Base-by-base conservation (phyloP, 2,329 filamentous ascomycete species). In the Penicillium sp. region DNA sequence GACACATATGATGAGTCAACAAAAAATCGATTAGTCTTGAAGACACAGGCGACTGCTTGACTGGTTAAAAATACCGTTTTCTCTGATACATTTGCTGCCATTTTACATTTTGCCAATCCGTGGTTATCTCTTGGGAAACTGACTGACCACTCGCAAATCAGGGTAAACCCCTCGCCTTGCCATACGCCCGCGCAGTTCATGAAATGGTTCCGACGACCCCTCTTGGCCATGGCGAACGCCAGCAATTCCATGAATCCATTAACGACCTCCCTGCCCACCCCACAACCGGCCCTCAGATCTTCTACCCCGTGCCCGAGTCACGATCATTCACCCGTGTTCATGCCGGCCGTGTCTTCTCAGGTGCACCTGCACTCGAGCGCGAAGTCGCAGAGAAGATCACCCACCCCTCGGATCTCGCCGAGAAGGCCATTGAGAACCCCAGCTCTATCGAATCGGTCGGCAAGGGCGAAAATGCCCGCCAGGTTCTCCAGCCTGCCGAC, bases 21-120 rank as follows among this genome's bases (percentile, higher is more conserved):
- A 76, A 81, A 82, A 84, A 83, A 81, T 82, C 92, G 92, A 96
- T 97, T 95, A 96, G 92, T 97, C 92, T 95, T 95, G 80, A 96
- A 95, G 91, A 97, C 91, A 84, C 72, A 76, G 70, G 63, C 58
- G 58, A 57, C 53, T 48, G 61, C 59, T 66, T 66, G 66, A 83
- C 69, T 96, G 73, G 62, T 71, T 72, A 70, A 63, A 81, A 79
- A 80, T 82, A 84, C 81, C 86, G 82, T 60, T 58, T 53, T 59
- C 48, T 56, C 64, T 66, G 63, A 61, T 54, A 35, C 49, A 54
- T 43, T 50, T 49, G 44, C 50, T 48, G 48, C 53, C 50, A 46
- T 40, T 12, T 28, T 38, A 38, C 38, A 25, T 6, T 8, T 32
- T 27, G 43, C 28, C 3, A 23, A 31, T 43, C 49, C 39, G 13